These are phyloP conservation scores for Boletellus dicymbophilus DNA, from an alignment of 1,284 basidiomycete species.

Conservation along the genomic window DNA sequence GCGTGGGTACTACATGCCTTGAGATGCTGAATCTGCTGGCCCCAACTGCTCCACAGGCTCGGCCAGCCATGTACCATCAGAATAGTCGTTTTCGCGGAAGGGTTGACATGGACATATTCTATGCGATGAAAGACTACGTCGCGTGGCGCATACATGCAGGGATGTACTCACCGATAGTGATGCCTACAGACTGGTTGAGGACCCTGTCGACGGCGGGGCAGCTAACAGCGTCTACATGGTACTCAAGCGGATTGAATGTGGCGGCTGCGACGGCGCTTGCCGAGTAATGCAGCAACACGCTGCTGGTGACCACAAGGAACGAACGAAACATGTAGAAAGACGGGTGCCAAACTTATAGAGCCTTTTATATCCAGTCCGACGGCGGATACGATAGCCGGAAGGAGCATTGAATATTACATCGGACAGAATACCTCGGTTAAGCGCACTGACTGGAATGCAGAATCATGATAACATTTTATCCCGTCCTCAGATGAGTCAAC, in stretches of 20 bases:
- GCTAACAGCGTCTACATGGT: slow-evolving; percentile 34
- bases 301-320: slow-evolving; percentile 3
- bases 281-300: slow-evolving; percentile 5
- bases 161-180: slow-evolving; percentile 39
- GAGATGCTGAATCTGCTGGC: slow-evolving; percentile 65
- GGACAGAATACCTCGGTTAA: too few species aligned
- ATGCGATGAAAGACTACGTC: neutral
- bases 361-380: too few species aligned
- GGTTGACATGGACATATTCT: slow-evolving; percentile 70
- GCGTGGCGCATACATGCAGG: slow-evolving; percentile 1
- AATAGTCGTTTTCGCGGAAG: slow-evolving; percentile 47
- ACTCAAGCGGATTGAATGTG: slow-evolving; percentile 41
- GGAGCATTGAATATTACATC: too few species aligned
- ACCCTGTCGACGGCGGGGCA: slow-evolving; percentile 43
- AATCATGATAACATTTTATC: too few species aligned
- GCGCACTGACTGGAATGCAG: too few species aligned
- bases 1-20: slow-evolving; percentile 36
- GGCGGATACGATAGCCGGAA: too few species aligned
- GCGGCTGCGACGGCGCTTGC: neutral
- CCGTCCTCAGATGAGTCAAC: too few species aligned
- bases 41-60: slow-evolving; percentile 71
- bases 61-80: slow-evolving; percentile 78
- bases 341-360: too few species aligned
- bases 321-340: slow-evolving; percentile 4
- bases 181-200: slow-evolving; percentile 29